Evolutionary conservation across 805 yeast species (phyloP), one percentile per base, ranked within the genome.

Genomic region (Teunomyces tritomae): DNA sequence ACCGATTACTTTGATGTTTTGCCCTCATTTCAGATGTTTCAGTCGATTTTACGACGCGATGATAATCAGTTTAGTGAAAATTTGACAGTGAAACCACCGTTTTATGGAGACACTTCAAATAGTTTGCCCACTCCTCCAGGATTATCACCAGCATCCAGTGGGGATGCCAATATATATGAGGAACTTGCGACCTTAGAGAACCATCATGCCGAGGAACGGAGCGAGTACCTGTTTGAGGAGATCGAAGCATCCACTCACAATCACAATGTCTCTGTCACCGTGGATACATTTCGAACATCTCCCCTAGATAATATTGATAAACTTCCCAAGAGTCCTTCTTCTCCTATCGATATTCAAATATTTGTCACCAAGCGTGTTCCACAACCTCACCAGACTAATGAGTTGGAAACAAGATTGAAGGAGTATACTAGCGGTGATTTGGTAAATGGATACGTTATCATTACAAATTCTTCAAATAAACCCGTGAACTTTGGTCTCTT

Each of bases 1-100:
- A 67, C 73, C 2, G 69, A 68, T 43, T 67, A 49, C 73, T 73
- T 80, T 44, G 88, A 84, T 54, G 77, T 84, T 2, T 61, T 84
- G 30, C 90, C 89, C 0, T 82, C 88, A 0, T 84, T 83, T 57
- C 86, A 83, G 51, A 80, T 84, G 83, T 83, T 81, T 56, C 82
- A 80, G 54, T 75, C 77, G 55, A 64, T 76, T 57, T 53, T 76
- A 65, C 51, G 72, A 57, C 46, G 81, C 60, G 58, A 76, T 58
- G 72, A 68, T 46, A 53, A 55, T 28, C 75, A 73, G 49, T 70
- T 71, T 44, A 60, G 58, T 44, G 76, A 73, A 47, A 60, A 66
- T 44, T 53, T 63, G 10, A 47, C 59, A 14, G 63, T 63, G 0
- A 37, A 48, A 4, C 76, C 77, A 2, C 78, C 78, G 4, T 59